These are phyloP conservation scores for Akanthomyces uredinophilus DNA, from an alignment of 2,329 filamentous ascomycete genomes.

Conservation along the genomic window DNA sequence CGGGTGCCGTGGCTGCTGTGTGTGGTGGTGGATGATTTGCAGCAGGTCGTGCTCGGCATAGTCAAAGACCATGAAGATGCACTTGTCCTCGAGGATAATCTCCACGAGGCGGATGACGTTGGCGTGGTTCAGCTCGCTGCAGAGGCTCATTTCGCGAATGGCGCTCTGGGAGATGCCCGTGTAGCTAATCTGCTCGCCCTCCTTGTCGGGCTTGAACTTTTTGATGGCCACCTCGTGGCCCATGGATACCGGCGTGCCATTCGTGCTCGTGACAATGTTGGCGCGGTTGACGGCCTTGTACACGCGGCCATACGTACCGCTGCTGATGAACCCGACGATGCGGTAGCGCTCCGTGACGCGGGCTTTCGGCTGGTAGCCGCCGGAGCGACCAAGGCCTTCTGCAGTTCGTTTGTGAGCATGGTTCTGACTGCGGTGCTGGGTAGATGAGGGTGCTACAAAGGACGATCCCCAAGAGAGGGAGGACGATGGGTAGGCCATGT, in stretches of 20 bases:
- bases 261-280: conserved; percentile 12
- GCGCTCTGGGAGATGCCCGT: conserved; percentile 97
- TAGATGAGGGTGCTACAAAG: neutral
- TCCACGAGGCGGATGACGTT: conserved; percentile 91
- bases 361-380: conserved; percentile 68
- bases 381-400: conserved; percentile 51
- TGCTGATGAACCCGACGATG: conserved; percentile 96
- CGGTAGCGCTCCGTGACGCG: conserved; percentile 90
- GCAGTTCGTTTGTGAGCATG: conserved; percentile 32
- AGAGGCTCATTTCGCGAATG: conserved; percentile 94
- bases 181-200: conserved; percentile 90
- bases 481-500: conserved; percentile 14
- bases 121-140: conserved; percentile 80
- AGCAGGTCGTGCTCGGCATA: conserved; percentile 96
- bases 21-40: conserved; percentile 98
- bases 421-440: conserved; percentile 1
- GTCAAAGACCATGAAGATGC: conserved; percentile 99
- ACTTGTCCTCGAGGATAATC: conserved; percentile 97
- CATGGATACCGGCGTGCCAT: conserved; percentile 33
- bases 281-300: conserved; percentile 81
- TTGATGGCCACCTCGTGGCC: conserved; percentile 90
- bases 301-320: conserved; percentile 93
- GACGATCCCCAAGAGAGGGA: neutral
- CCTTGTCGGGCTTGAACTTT: conserved; percentile 99
- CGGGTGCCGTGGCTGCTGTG: conserved; percentile 77